Base-by-base conservation (phyloP, 176 grass and related monocot genomes). In the Thalia dealbata region DNA sequence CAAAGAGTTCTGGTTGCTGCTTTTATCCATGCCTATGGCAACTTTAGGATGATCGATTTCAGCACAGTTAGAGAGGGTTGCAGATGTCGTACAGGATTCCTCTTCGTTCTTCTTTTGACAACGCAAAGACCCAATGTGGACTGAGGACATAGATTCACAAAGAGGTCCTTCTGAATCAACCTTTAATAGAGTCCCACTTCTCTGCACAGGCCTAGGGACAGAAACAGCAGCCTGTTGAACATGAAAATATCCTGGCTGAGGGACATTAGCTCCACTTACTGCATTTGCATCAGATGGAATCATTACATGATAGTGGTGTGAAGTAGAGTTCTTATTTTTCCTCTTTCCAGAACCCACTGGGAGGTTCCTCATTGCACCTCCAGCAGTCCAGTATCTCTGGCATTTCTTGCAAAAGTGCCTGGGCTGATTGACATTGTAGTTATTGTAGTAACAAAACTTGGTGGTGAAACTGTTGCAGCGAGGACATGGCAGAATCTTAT, bases 401-500 rank as follows among this genome's bases (percentile, higher is more conserved):
- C 71, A 73, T 19, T 73, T 73, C 71, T 56, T 73, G 14, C 71
- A 73, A 50, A 73, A 73, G 26, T 73, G 71, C 29, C 71, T 73
- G 21, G 71, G 71, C 58, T 73, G 71, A 26, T 73, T 73, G 2
- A 73, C 71, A 56, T 73, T 73, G 22, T 73, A 73, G 71, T 73
- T 73, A n/a, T 73, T 73, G 18, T 73, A 73, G 52, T 73, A 73
- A 35, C 71, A 73, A n/a, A 73, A 73, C 52, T 73, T 73, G 71
- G 71, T 73, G 19, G 32, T 27, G 50, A 73, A 35, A 58, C 71
- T 73, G 29, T 73, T 29, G 3, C 71, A 73, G 14, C 71, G 71
- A 73, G 71, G 71, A 38, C 71, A 73, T 73, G 71, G 50, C 16
- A 73, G 51, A 73, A 73, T 56, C 29, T 41, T 56, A n/a, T 73